Conservation (phyloP, 1,139 yeast species). For the Diutina rugosa region DNA sequence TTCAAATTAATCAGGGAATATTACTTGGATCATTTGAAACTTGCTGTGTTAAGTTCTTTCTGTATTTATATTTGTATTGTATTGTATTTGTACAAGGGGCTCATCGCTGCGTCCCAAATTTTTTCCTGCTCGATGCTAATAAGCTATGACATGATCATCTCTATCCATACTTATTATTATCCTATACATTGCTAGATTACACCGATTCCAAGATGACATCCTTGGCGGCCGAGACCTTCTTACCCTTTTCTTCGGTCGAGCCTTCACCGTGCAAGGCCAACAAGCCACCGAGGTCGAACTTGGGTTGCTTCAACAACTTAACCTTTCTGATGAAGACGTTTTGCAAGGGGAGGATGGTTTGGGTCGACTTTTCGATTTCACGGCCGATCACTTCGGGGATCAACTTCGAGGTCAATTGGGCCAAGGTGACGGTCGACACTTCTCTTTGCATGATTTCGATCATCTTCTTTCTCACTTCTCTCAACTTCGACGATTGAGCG, state of each 20-base stretch:
- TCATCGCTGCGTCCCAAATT: not conserved
- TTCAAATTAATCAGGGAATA: too few relatives aligned
- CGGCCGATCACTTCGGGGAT: conserved; percentile 88
- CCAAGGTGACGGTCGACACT: conserved; percentile 72
- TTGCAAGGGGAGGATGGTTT: conserved; percentile 78
- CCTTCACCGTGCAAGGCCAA: conserved; percentile 88
- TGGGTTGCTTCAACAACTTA: conserved; percentile 83
- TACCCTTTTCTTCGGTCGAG: conserved; percentile 73
- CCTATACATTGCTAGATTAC: conserved; percentile 6
- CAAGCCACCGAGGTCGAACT: conserved; percentile 80
- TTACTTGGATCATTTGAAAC: too few relatives aligned
- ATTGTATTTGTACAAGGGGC: too few relatives aligned
- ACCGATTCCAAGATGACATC: conserved; percentile 59
- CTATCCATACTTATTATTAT: not conserved
- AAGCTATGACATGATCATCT: not conserved
- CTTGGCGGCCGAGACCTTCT: conserved; percentile 76
- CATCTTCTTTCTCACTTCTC: conserved; percentile 77
- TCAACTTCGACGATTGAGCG: conserved; percentile 84
- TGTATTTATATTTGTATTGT: too few relatives aligned
- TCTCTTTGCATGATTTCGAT: conserved; percentile 76
- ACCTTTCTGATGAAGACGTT: conserved; percentile 89
- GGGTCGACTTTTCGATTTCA: conserved; percentile 80
- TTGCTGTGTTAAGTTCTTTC: too few relatives aligned
- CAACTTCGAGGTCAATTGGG: conserved; percentile 80
- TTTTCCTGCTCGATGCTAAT: not conserved